These are phyloP conservation scores for Phlebopus sp. DNA, from an alignment of 1,284 basidiomycete species.

Conservation along the genomic window DNA sequence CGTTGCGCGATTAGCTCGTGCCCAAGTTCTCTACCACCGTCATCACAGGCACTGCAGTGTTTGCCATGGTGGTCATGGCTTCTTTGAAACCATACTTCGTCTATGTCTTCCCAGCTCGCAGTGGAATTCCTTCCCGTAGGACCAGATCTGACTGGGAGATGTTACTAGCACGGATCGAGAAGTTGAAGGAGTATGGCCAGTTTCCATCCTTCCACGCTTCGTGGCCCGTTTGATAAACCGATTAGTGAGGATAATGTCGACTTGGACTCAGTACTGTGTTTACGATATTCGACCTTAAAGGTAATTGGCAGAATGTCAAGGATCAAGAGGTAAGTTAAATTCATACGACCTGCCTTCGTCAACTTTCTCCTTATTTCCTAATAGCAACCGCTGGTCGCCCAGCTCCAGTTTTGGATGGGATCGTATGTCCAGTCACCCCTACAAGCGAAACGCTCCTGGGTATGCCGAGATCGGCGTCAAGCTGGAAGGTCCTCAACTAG, in stretches of 20 bases:
- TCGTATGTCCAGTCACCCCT: slow-evolving; percentile 26
- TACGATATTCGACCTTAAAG: slow-evolving; percentile 31
- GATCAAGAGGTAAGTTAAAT: not conserved
- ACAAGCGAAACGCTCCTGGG: slow-evolving; percentile 21
- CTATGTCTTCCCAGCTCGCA: slow-evolving; percentile 26
- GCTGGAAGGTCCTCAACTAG: slow-evolving; percentile 31
- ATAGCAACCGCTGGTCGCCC: not conserved
- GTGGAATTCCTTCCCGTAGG: slow-evolving; percentile 41
- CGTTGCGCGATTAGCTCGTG: slow-evolving; percentile 35
- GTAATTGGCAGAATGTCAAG: slow-evolving; percentile 21
- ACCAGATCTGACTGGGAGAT: slow-evolving; percentile 34
- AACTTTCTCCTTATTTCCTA: not conserved
- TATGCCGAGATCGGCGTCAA: slow-evolving; percentile 34
- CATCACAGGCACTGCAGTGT: slow-evolving; percentile 34
- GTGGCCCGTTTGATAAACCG: slow-evolving; percentile 32
- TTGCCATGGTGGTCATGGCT: slow-evolving; percentile 39
- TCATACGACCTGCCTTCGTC: too few relatives aligned
- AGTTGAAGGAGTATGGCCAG: slow-evolving; percentile 36
- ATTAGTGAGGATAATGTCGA: slow-evolving; percentile 17
- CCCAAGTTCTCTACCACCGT: slow-evolving; percentile 42
- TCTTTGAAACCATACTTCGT: slow-evolving; percentile 38
- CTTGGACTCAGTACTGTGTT: slow-evolving; percentile 42
- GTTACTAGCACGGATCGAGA: slow-evolving; percentile 32
- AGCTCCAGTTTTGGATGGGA: slow-evolving; percentile 18
- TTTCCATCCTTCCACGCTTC: slow-evolving; percentile 35